Evolutionary conservation across 192 early-diverging fungal species (phyloP).

Genomic region (Thamnidium elegans): DNA sequence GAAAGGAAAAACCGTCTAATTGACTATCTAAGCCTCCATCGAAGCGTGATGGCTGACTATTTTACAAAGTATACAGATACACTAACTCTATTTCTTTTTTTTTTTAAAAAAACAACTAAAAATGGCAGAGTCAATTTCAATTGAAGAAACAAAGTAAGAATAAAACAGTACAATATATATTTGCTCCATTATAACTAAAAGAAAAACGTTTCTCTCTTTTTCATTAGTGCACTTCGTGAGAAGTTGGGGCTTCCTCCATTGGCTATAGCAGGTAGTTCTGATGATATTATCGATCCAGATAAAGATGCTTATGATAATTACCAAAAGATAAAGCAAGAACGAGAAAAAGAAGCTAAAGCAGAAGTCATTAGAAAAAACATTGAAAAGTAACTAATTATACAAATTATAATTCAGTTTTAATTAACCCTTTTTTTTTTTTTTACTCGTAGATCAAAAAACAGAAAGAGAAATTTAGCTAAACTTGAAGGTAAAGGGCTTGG

Average conservation of each 20-base stretch:
- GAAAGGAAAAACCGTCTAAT: no score
- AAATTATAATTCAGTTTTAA: background rate
- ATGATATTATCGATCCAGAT: constrained; percentile 36
- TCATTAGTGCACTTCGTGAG: constrained; percentile 47
- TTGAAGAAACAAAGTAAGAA: constrained; percentile 55
- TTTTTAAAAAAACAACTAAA: background rate
- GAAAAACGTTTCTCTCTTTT: background rate
- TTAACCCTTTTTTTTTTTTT: constrained; percentile 6
- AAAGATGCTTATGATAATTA: constrained; percentile 56
- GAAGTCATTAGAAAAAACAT: constrained; percentile 51
- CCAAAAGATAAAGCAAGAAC: constrained; percentile 48
- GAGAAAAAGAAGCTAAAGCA: constrained; percentile 46
- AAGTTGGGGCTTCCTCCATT: constrained; percentile 52
- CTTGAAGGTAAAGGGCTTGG: constrained; percentile 63
- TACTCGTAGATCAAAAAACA: constrained; percentile 43
- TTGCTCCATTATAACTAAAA: background rate
- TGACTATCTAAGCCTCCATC: no score
- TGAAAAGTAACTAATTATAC: constrained; percentile 41
- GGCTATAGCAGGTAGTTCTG: constrained; percentile 26
- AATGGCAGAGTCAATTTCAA: constrained; percentile 42
- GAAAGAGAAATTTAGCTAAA: constrained; percentile 48
- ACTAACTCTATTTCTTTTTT: background rate
- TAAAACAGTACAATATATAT: background rate
- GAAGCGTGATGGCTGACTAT: no score
- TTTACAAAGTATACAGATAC: no score